These are phyloP conservation scores for Pichia pseudocactophila DNA, from an alignment of 805 yeast species.

Conservation along the genomic window DNA sequence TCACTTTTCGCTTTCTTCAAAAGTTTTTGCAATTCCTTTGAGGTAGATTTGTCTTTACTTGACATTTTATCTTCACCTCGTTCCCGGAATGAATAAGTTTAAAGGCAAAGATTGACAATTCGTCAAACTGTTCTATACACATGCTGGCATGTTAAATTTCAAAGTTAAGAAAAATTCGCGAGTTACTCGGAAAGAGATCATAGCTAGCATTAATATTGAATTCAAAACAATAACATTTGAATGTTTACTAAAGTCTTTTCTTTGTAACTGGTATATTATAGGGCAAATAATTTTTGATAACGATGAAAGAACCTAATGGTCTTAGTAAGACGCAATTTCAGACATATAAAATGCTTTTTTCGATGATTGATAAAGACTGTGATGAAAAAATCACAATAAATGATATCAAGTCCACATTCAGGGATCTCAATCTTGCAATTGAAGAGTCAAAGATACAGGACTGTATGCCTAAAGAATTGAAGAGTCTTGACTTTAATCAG, in stretches of 20 bases:
- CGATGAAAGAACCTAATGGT: slow-evolving; percentile 14
- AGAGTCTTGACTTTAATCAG: slow-evolving; percentile 47
- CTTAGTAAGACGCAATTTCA: slow-evolving; percentile 56
- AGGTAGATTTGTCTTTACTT: background rate
- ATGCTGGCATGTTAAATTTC: too few species aligned
- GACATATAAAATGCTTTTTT: slow-evolving; percentile 65
- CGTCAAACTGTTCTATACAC: too few species aligned
- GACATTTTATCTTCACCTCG: background rate
- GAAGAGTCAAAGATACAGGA: slow-evolving; percentile 38
- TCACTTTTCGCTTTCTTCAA: slow-evolving; percentile 39
- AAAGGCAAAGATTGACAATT: too few species aligned
- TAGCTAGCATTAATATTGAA: too few species aligned
- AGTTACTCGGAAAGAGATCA: too few species aligned
- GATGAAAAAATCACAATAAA: slow-evolving; percentile 53
- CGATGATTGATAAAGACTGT: slow-evolving; percentile 71
- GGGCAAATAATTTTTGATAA: too few species aligned
- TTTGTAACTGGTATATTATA: too few species aligned
- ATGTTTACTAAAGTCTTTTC: too few species aligned
- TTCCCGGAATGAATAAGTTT: slow-evolving; percentile 4
- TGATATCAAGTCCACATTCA: slow-evolving; percentile 42
- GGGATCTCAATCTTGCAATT: slow-evolving; percentile 33
- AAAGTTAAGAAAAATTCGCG: too few species aligned
- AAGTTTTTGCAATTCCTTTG: slow-evolving; percentile 15
- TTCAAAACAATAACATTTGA: too few species aligned
- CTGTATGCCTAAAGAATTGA: slow-evolving; percentile 44